Evolutionary conservation across 2,329 filamentous ascomycete genomes (phyloP), one percentile per base, ranked within the genome.

Genomic region (Tolypocladium guangdongense): DNA sequence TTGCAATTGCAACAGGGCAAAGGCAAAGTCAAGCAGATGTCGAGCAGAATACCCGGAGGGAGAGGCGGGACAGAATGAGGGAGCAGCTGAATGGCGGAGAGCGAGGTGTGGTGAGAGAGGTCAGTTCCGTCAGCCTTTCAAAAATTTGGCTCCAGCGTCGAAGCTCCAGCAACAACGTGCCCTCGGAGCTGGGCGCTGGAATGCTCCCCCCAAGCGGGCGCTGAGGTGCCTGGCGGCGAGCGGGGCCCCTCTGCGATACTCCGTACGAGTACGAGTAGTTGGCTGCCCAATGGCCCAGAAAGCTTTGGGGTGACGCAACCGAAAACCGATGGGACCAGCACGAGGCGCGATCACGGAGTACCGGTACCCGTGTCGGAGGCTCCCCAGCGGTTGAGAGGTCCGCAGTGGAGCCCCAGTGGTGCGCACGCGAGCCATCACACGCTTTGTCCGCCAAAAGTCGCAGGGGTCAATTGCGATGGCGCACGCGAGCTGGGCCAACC

Each of bases 121-220:
- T 45, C 41, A 12, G 32, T 30, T 50, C 50, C 33, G 38, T 54
- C 53, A 57, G 58, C 57, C 56, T 52, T 54, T 60, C 58, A 54
- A 59, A 60, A 60, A 54, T 57, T 57, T 54, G 58, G 58, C 54
- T 46, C 52, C 49, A 35, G 53, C 27, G 54, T 54, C 54, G 55
- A 56, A 60, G 56, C 58, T 58, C 55, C 58, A 57, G 47, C 52
- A 47, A 41, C 50, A 45, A 50, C 50, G n/a, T n/a, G n/a, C n/a
- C n/a, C n/a, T n/a, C n/a, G n/a, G n/a, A n/a, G 14, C 43, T 8
- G 11, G 43, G 43, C 32, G 43, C 43, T 46, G 43, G 43, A n/a
- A 32, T 27, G 24, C 43, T n/a, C 41, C 41, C 18, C 11, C 16
- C 4, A 8, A 30, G 43, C 7, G 27, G n/a, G n/a, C n/a, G n/a